Percentiles rank a stretch among this genome's conserved stretches.
Evolutionary conservation across 805 yeast species (phyloP).

Genomic region (Schwanniomyces polymorphus): DNA sequence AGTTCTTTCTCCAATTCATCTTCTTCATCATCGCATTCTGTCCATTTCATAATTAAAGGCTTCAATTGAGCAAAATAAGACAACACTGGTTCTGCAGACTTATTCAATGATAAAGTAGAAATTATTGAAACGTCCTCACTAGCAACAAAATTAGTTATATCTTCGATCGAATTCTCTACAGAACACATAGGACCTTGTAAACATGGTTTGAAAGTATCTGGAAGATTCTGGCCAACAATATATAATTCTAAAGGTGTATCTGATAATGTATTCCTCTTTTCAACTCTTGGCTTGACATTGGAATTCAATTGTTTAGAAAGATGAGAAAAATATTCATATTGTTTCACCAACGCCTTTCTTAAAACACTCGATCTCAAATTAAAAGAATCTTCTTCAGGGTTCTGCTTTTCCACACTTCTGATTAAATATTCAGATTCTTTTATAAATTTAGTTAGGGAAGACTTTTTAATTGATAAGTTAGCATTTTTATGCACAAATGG

Average conservation of each 20-base stretch:
- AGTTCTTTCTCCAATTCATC: background rate
- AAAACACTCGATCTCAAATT: constrained; percentile 12
- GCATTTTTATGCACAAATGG: constrained; percentile 22
- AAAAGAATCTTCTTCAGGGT: constrained; percentile 9
- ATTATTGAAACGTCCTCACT: constrained; percentile 14
- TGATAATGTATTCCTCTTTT: constrained; percentile 10
- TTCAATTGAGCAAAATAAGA: constrained; percentile 23
- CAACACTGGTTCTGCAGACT: constrained; percentile 5
- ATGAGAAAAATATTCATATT: constrained; percentile 14
- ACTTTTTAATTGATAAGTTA: constrained; percentile 14
- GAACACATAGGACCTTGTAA: constrained; percentile 27
- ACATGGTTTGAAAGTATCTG: constrained; percentile 7
- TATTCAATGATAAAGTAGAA: constrained; percentile 9
- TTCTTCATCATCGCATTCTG: background rate
- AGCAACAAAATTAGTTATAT: constrained; percentile 12
- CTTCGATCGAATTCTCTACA: constrained; percentile 7
- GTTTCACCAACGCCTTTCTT: constrained; percentile 12
- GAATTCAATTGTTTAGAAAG: constrained; percentile 12
- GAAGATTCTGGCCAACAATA: constrained; percentile 11
- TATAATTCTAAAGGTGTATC: constrained; percentile 7
- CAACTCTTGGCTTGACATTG: constrained; percentile 9
- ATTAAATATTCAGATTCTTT: constrained; percentile 10
- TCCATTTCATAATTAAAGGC: constrained; percentile 26
- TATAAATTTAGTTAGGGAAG: constrained; percentile 12
- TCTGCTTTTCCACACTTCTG: constrained; percentile 9